These are phyloP conservation scores for Phytophthora foliorum DNA, from an alignment of 352 stramenopile genomes.

Conservation along the genomic window DNA sequence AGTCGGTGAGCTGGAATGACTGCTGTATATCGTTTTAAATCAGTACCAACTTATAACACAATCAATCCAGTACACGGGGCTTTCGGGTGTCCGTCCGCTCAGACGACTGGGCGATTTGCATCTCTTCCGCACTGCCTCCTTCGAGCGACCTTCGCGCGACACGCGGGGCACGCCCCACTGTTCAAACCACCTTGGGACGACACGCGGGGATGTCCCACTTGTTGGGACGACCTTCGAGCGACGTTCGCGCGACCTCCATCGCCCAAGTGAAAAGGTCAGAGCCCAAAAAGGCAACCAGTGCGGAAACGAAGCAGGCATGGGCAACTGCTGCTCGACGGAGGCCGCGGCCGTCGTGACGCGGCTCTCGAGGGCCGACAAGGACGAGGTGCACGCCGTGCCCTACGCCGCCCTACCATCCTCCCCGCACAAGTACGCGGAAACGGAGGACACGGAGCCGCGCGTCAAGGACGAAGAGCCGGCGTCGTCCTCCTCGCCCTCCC, in stretches of 20 bases:
- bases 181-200: too few species aligned
- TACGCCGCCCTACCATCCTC: slow-evolving; percentile 28
- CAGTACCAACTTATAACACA: neutral
- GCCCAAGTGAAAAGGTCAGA: too few species aligned
- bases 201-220: too few species aligned
- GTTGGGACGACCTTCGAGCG: too few species aligned
- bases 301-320: slow-evolving; percentile 48
- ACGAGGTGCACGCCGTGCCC: slow-evolving; percentile 26
- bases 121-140: slow-evolving; percentile 26
- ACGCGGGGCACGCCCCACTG: too few species aligned
- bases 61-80: neutral
- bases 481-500: slow-evolving; percentile 15
- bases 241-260: too few species aligned
- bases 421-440: slow-evolving; percentile 34
- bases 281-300: slow-evolving; percentile 42
- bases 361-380: slow-evolving; percentile 26
- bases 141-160: too few species aligned
- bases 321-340: slow-evolving; percentile 87
- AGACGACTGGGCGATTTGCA: slow-evolving; percentile 23
- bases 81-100: too few species aligned
- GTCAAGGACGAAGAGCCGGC: slow-evolving; percentile 31
- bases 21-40: neutral
- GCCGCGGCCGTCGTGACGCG: slow-evolving; percentile 52
- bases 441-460: slow-evolving; percentile 35
- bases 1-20: neutral